These are phyloP conservation scores for Pascua guehoae DNA, from an alignment of 1,284 basidiomycete species.

Conservation along the genomic window DNA sequence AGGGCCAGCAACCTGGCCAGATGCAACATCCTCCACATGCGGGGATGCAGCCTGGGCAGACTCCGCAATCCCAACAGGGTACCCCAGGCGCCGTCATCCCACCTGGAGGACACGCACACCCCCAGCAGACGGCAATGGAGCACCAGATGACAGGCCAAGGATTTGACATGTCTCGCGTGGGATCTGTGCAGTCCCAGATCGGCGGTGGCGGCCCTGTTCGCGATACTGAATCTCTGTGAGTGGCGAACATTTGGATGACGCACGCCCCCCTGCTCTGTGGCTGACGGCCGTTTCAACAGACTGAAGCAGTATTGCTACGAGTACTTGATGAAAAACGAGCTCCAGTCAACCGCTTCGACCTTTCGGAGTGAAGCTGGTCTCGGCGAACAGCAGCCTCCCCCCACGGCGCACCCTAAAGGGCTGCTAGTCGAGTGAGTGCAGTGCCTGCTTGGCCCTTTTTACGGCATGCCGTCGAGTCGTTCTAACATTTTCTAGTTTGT, in stretches of 20 bases:
- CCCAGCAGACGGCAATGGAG: constrained; percentile 18
- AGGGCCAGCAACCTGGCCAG: constrained; percentile 21
- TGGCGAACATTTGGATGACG: constrained; percentile 9
- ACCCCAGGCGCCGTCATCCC: constrained; percentile 17
- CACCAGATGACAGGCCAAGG: constrained; percentile 19
- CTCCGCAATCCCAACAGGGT: constrained; percentile 21
- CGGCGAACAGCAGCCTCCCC: constrained; percentile 35
- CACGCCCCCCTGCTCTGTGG: neutral
- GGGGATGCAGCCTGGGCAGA: constrained; percentile 7
- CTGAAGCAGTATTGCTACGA: constrained; percentile 46
- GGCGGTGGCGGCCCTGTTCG: constrained; percentile 9
- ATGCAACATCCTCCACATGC: constrained; percentile 21
- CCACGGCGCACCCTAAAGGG: constrained; percentile 48
- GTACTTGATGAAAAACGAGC: constrained; percentile 43
- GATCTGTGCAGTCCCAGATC: constrained; percentile 30
- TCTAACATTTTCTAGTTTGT: constrained; percentile 37
- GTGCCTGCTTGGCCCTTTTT: no score
- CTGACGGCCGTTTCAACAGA: constrained; percentile 16
- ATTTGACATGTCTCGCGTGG: constrained; percentile 34
- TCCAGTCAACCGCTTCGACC: constrained; percentile 35
- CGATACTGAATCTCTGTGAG: constrained; percentile 41
- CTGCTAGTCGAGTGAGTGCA: constrained; percentile 48
- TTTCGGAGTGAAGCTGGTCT: constrained; percentile 43
- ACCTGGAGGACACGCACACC: constrained; percentile 11
- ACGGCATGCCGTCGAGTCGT: no score